A percentile compares a stretch with the other conserved stretches of the same genome.
Conservation (phyloP, 345 rosid species). For the Combretum micranthum region DNA sequence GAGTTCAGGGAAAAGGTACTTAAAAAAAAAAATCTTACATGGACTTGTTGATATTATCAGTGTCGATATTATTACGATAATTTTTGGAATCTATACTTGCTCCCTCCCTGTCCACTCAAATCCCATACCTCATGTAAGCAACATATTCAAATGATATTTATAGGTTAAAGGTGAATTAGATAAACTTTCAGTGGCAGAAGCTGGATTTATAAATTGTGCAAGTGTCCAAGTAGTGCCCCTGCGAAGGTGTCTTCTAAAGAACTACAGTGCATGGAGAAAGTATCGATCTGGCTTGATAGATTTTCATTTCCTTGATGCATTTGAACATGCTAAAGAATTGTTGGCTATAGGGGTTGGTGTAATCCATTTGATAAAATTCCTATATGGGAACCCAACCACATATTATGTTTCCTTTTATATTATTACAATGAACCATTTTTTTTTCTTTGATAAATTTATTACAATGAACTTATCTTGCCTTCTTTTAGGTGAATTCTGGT, state of each 20-base stretch:
- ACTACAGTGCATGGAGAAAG: conserved; percentile 33
- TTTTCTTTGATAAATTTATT: too few relatives aligned
- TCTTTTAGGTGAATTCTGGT: too few relatives aligned
- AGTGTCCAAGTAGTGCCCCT: conserved; percentile 51
- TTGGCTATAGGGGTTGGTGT: too few relatives aligned
- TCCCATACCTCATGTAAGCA: conserved; percentile 1
- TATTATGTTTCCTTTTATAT: too few relatives aligned
- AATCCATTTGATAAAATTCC: too few relatives aligned
- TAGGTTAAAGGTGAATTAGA: conserved; percentile 57
- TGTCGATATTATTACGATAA: conserved; percentile 34
- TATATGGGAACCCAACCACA: too few relatives aligned
- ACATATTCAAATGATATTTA: conserved; percentile 8
- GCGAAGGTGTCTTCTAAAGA: conserved; percentile 25
- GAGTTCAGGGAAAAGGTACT: conserved; percentile 37
- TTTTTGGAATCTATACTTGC: background rate
- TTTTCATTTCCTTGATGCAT: background rate
- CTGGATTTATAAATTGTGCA: conserved; percentile 36
- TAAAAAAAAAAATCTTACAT: conserved; percentile 31
- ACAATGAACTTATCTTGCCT: too few relatives aligned
- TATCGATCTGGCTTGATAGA: conserved; percentile 1
- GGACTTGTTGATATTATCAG: conserved; percentile 39
- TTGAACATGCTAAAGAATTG: background rate
- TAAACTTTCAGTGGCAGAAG: conserved; percentile 50
- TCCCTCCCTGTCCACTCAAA: background rate
- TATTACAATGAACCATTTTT: too few relatives aligned